Base-by-base conservation (phyloP, 768 basidiomycete species). In the Phanerodontia chrysosporium region DNA sequence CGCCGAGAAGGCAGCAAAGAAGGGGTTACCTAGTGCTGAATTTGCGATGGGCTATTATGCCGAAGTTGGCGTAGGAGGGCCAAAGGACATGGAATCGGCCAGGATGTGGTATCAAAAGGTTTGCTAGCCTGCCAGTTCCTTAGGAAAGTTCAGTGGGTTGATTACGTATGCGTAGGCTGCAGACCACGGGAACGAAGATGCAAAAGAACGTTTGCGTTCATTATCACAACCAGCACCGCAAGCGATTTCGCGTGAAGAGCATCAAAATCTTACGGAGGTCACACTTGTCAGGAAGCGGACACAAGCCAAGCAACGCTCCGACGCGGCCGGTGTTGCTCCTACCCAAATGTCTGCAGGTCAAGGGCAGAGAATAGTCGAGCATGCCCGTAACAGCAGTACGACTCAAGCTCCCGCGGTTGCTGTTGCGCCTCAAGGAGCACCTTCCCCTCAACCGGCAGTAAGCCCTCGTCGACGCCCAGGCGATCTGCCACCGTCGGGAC, bases 41-140 rank as follows among this genome's bases (percentile, higher is more conserved):
- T 98, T 98, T 70, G 96, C 95, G 0, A 87, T 98, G 83, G 96
- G 95, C 1, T 98, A 98, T 69, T 98, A 96, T 69, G 80, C 80
- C 36, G 95, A 98, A 71, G 90, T 98, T 1, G 96, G 96, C 1
- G 89, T 98, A 6, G 95, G 93, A 0, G 84, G 87, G 10, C 66
- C 67, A 18, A 84, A 82, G 67, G 82, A 89, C 66, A 55, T 91
- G 36, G 80, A 79, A 0, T 76, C 76, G 7, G 91, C 95, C 1
- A 75, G 77, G 58, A 81, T 74, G 67, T 98, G 95, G 94, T 98
- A 98, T 71, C 73, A 75, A 28, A 74, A 78, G 69, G 85, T 84
- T 9, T 36, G 57, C 51, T 10, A 14, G n/a, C n/a, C n/a, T n/a
- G n/a, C n/a, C n/a, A n/a, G n/a, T n/a, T n/a, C n/a, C n/a, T n/a